Base-by-base conservation (phyloP, 2,329 filamentous ascomycete genomes). In the Oidium heveae region DNA sequence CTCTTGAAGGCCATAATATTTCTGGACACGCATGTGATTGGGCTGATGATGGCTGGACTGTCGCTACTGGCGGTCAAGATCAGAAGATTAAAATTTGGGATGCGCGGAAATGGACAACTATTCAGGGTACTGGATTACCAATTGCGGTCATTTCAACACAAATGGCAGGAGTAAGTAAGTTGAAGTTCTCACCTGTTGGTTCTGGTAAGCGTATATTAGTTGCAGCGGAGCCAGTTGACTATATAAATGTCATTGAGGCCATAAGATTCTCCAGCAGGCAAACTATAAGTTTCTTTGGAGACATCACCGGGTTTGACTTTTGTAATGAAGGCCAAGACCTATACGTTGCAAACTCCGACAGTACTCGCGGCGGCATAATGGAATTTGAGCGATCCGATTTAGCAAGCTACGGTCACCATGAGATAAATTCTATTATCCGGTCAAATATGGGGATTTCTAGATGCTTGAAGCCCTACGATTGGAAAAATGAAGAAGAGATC, bases 51-150 rank as follows among this genome's bases (percentile, higher is more conserved):
- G 84, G 83, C 34, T 79, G 79, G 68, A 81, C 79, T 13, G 74
- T 88, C 20, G 84, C 84, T 13, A 88, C 84, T 0, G 84, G 80
- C 22, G 82, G 81, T 57, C 84, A 89, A 65, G 84, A 89, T 65
- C 80, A 74, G 63, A 74, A 72, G 32, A 73, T 88, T 59, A 77
- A 79, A 58, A 77, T 89, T 52, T 88, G 82, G 79, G 84, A 89
- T 64, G 80, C 83, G 8, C 74, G 84, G 9, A 77, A 75, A 54
- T 85, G 82, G 80, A 72, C 68, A 47, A 68, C 72, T 55, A 72
- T 72, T 9, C 68, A 72, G 4, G 76, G 76, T 6, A 55, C 63
- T 22, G 67, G 70, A 53, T 67, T 59, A 1, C 71, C 76, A 0
- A 60, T 82, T 9, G 69, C 70, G 18, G 74, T 74, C 12, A 69